phyloP scores from a whole-genome alignment of 108 stramenopile species.

The Bacterosira constricta region DNA sequence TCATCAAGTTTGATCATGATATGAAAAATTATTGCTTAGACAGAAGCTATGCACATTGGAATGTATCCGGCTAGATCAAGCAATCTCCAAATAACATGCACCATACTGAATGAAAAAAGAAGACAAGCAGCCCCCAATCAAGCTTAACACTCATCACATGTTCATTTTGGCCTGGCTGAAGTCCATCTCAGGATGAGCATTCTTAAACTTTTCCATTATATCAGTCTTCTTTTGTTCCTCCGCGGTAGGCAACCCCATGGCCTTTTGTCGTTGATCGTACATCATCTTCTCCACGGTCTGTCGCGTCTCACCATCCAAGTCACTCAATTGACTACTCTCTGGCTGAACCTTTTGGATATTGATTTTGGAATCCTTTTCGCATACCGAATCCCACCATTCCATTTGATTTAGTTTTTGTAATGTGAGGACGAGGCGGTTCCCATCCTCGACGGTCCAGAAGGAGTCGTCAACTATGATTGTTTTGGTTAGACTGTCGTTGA shows the following conservation, averaged over 20 bases:
- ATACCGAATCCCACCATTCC: conserved; percentile 99
- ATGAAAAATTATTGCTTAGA: too few relatives aligned
- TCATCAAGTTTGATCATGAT: too few relatives aligned
- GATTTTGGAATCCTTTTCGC: conserved; percentile 91
- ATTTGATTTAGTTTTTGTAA: conserved; percentile 94
- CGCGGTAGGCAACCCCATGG: conserved; percentile 93
- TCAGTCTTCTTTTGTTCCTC: conserved; percentile 95
- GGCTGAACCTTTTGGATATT: conserved; percentile 97
- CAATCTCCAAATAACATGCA: too few relatives aligned
- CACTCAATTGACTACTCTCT: conserved; percentile 92
- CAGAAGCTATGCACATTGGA: too few relatives aligned
- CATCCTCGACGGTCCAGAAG: conserved; percentile 99
- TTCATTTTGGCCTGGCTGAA: conserved; percentile 95
- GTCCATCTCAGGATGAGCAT: conserved; percentile 98
- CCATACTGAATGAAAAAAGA: too few relatives aligned
- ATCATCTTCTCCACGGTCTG: conserved; percentile 99
- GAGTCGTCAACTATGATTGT: conserved; percentile 95
- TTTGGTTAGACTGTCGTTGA: conserved; percentile 90
- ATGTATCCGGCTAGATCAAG: too few relatives aligned
- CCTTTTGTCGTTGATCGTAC: conserved; percentile 99
- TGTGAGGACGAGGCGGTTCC: conserved; percentile 73
- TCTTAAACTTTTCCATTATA: conserved; percentile 94
- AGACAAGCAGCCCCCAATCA: too few relatives aligned
- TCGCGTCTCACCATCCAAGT: conserved; percentile 98
- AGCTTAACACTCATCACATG: too few relatives aligned